A percentile compares a stretch with the other conserved stretches of the same genome.
Evolutionary conservation across 75 land plant genomes (phyloP).

Genomic region (Picea sitchensis): DNA sequence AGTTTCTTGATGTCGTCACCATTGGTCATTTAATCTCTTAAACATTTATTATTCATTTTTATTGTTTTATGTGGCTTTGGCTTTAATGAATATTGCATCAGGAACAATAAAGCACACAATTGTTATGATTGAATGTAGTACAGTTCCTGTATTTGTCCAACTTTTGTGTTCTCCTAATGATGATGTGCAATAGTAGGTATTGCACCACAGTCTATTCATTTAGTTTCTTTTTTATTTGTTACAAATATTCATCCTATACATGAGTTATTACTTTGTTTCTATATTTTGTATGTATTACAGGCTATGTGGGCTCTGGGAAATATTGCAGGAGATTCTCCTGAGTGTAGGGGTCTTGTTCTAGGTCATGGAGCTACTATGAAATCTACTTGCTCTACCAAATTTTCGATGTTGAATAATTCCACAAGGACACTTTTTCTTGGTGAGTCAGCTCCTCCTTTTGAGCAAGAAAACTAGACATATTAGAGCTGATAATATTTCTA

Average conservation of each 20-base stretch:
- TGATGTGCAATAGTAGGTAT: constrained; percentile 63
- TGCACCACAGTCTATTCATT: no score
- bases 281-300: background rate
- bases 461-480: constrained; percentile 45
- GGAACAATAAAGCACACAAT: constrained; percentile 74
- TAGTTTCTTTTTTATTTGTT: no score
- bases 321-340: constrained; percentile 80
- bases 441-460: constrained; percentile 80
- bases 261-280: no score
- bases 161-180: constrained; percentile 55
- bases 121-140: constrained; percentile 67
- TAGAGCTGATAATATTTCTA: no score
- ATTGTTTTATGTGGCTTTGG: constrained; percentile 86
- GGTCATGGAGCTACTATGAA: constrained; percentile 56
- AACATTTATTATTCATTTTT: no score
- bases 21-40: no score
- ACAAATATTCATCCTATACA: no score
- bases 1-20: no score
- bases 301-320: constrained; percentile 87
- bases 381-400: constrained; percentile 67
- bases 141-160: constrained; percentile 53
- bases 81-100: constrained; percentile 76
- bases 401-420: constrained; percentile 87
- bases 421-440: constrained; percentile 91
- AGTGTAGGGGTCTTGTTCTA: constrained; percentile 12